Percentiles rank a stretch among this genome's conserved stretches.
Evolutionary conservation across 1,139 yeast species (phyloP).

Genomic region (Debaryomyces sp.): DNA sequence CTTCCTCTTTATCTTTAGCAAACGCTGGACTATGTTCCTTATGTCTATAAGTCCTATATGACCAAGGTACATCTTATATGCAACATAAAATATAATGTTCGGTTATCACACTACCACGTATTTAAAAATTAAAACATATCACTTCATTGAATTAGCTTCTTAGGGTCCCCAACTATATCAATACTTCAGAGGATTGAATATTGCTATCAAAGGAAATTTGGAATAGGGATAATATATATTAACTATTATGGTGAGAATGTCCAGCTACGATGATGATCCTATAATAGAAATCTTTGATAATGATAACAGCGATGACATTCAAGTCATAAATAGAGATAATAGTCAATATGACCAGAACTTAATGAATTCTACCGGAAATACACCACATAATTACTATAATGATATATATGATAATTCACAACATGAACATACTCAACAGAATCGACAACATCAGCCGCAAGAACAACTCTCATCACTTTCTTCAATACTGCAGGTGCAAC

Average conservation of each 20-base stretch:
- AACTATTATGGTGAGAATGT: constrained; percentile 10
- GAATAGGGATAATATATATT: not conserved
- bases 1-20: too few relatives aligned
- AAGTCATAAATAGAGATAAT: constrained; percentile 34
- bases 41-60: too few relatives aligned
- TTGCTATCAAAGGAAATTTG: not conserved
- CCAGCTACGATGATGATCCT: constrained; percentile 14
- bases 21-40: too few relatives aligned
- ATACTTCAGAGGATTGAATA: not conserved
- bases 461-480: constrained; percentile 3
- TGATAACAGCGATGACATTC: constrained; percentile 30
- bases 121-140: not conserved
- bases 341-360: constrained; percentile 15
- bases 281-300: constrained; percentile 18
- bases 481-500: constrained; percentile 10
- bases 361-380: constrained; percentile 8
- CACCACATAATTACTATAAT: constrained; percentile 16
- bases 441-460: not conserved
- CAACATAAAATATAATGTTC: not conserved
- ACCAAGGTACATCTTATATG: not conserved
- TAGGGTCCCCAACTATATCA: not conserved
- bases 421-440: constrained; percentile 9
- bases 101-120: not conserved
- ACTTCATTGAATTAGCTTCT: not conserved
- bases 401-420: constrained; percentile 17